Conservation (phyloP, 1,139 yeast genomes). For the Candida frijolesensis region DNA sequence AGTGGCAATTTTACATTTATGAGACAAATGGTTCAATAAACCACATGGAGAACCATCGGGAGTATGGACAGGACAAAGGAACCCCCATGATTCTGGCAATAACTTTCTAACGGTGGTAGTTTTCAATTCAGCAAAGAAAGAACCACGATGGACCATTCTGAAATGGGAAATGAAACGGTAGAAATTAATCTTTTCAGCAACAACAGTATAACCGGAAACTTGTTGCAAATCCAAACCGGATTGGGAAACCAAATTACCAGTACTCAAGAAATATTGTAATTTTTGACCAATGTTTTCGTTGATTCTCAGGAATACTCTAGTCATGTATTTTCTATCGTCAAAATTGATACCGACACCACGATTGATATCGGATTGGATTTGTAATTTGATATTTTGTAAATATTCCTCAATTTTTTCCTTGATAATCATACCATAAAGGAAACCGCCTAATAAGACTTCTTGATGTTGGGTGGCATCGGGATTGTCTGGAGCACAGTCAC, state of each 20-base stretch:
- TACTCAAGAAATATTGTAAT: conserved; percentile 88
- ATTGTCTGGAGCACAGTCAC: conserved; percentile 95
- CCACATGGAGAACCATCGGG: conserved; percentile 99
- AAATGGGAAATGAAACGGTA: conserved; percentile 96
- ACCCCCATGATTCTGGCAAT: conserved; percentile 98
- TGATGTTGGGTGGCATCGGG: conserved; percentile 99
- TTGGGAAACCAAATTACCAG: conserved; percentile 96
- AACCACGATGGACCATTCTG: conserved; percentile 99
- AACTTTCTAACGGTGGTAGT: conserved; percentile 96
- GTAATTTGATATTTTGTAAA: conserved; percentile 68
- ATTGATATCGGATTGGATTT: conserved; percentile 76
- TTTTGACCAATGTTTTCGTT: conserved; percentile 95
- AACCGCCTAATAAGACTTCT: conserved; percentile 94
- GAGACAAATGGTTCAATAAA: conserved; percentile 92
- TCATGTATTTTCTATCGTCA: conserved; percentile 78
- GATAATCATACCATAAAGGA: conserved; percentile 93
- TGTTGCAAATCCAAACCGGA: conserved; percentile 98
- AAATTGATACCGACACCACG: conserved; percentile 86
- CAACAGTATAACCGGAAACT: conserved; percentile 97
- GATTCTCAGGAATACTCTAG: conserved; percentile 74
- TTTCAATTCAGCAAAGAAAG: conserved; percentile 96
- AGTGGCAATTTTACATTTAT: conserved; percentile 88
- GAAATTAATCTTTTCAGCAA: conserved; percentile 96
- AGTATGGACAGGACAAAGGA: conserved; percentile 97
- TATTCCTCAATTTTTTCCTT: conserved; percentile 97